phyloP scores from a whole-genome alignment of 306 rosid genomes.

The Urtica urens region DNA sequence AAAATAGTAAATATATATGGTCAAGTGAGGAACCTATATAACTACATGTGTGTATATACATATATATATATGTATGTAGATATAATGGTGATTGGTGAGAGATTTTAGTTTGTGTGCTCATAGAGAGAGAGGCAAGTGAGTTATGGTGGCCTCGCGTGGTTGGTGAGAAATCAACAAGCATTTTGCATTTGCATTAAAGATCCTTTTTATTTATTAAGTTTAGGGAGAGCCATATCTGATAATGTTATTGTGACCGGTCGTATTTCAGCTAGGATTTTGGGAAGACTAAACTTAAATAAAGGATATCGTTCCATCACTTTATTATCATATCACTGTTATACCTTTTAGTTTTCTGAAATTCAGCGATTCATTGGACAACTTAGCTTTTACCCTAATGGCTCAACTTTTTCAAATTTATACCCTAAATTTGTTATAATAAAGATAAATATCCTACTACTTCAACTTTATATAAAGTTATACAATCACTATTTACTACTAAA shows the following conservation, averaged over 20 bases:
- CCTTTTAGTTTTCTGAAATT: too few species aligned
- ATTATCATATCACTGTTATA: too few species aligned
- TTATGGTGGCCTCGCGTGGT: neutral
- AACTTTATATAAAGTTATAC: too few species aligned
- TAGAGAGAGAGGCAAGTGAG: conserved; percentile 7
- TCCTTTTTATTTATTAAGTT: neutral
- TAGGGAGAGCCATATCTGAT: neutral
- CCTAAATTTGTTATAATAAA: too few species aligned
- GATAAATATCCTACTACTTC: too few species aligned
- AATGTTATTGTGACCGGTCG: neutral
- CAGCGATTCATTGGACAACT: too few species aligned
- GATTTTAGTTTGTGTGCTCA: neutral
- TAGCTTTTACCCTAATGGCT: too few species aligned
- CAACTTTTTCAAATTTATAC: too few species aligned
- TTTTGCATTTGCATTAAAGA: conserved; percentile 5
- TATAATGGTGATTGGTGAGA: too few species aligned
- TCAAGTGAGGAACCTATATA: neutral
- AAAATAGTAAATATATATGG: neutral
- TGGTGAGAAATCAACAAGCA: conserved; percentile 15
- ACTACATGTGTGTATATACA: neutral
- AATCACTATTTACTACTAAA: too few species aligned
- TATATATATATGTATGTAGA: too few species aligned
- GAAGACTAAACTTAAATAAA: neutral
- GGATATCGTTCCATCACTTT: neutral
- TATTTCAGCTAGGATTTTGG: neutral